These are phyloP conservation scores for Eucalyptus shirleyi DNA, from an alignment of 345 rosid species.

Conservation along the genomic window DNA sequence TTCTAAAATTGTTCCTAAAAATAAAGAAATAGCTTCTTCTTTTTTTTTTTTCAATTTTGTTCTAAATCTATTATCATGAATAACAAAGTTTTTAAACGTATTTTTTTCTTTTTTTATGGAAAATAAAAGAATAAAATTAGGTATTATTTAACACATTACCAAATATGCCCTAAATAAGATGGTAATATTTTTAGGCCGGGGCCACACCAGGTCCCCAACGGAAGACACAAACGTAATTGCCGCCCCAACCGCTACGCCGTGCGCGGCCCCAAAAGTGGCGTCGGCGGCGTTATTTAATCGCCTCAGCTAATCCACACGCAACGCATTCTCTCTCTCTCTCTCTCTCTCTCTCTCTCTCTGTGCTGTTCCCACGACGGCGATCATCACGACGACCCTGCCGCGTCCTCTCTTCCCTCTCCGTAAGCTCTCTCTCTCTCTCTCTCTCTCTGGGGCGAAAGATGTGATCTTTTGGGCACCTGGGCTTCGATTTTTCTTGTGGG, in stretches of 20 bases:
- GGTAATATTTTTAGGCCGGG: background rate
- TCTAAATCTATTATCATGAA: too few relatives aligned
- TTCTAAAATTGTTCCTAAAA: too few relatives aligned
- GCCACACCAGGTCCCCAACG: background rate
- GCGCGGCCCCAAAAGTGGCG: background rate
- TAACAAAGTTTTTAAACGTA: too few relatives aligned
- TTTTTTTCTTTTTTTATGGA: accelerated
- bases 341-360: background rate
- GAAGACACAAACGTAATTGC: background rate
- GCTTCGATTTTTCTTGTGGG: background rate
- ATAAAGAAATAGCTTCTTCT: accelerated
- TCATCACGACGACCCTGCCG: background rate
- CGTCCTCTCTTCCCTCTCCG: background rate
- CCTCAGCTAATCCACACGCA: background rate
- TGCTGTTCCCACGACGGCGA: background rate
- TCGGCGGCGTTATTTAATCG: background rate
- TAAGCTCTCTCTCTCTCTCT: background rate
- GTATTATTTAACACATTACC: too few relatives aligned
- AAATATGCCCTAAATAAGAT: background rate
- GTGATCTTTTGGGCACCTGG: background rate
- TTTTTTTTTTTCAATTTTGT: too few relatives aligned
- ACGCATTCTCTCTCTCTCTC: background rate
- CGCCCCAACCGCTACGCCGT: background rate
- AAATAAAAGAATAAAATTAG: too few relatives aligned
- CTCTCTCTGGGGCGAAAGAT: background rate